phyloP scores from a whole-genome alignment of 176 grass and related monocot species.

The Ananas comosus region DNA sequence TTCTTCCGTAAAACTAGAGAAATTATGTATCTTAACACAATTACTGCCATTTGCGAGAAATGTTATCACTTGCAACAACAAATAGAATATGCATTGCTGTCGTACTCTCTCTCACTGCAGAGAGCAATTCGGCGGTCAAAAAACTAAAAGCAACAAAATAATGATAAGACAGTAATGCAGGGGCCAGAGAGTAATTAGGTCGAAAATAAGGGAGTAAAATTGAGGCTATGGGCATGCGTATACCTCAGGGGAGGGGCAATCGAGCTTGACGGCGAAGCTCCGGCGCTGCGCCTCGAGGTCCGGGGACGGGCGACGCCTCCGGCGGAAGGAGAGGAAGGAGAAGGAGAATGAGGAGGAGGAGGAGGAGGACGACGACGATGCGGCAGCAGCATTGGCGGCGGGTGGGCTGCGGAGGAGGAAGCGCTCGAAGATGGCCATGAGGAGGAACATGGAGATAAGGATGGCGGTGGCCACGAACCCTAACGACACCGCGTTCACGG shows the following conservation, averaged over 20 bases:
- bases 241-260: background rate
- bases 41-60: no score
- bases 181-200: no score
- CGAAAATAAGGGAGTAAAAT: background rate
- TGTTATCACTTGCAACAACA: no score
- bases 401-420: conserved; percentile 32
- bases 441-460: conserved; percentile 95
- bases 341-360: no score
- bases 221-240: background rate
- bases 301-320: background rate
- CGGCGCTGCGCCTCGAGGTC: conserved; percentile 1
- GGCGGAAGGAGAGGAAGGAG: background rate
- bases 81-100: no score
- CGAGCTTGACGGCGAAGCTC: background rate
- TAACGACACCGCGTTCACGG: conserved; percentile 83
- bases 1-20: no score
- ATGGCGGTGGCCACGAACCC: conserved; percentile 98
- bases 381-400: conserved; percentile 4
- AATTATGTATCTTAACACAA: no score
- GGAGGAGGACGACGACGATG: background rate
- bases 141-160: no score
- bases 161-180: no score
- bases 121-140: no score
- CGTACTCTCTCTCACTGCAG: no score
- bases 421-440: conserved; percentile 88